Percentiles rank a stretch among this genome's conserved stretches.
Conservation (phyloP, 2,329 filamentous ascomycete species). For the Arthrobotrys sinensis region DNA sequence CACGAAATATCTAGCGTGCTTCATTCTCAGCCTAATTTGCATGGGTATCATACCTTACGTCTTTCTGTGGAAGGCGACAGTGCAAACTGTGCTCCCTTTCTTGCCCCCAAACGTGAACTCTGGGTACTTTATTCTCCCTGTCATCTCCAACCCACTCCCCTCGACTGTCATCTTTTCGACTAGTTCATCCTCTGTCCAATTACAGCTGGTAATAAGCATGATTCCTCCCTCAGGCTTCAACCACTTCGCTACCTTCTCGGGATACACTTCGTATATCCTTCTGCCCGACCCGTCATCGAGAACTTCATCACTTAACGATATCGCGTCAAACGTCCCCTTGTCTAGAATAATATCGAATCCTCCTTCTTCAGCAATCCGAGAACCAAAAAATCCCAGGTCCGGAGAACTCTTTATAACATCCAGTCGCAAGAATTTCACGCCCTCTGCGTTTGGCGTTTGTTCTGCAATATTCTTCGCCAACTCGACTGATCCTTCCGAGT, state of each 20-base stretch:
- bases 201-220: constrained; percentile 93
- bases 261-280: constrained; percentile 82
- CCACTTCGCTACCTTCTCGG: constrained; percentile 77
- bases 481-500: constrained; percentile 80
- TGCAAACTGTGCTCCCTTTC: constrained; percentile 90
- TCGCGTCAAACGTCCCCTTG: constrained; percentile 97
- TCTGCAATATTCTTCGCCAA: constrained; percentile 78
- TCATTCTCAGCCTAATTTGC: neutral
- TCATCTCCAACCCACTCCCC: constrained; percentile 69
- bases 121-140: constrained; percentile 82
- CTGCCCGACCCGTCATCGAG: constrained; percentile 70
- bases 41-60: constrained; percentile 41
- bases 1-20: constrained; percentile 6
- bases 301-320: constrained; percentile 79
- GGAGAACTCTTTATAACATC: constrained; percentile 70
- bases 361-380: constrained; percentile 63
- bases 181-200: constrained; percentile 95
- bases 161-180: constrained; percentile 79
- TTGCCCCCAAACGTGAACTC: constrained; percentile 90
- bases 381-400: constrained; percentile 51
- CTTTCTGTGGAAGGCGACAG: constrained; percentile 80
- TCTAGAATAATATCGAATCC: constrained; percentile 95
- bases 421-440: constrained; percentile 71
- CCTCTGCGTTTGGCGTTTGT: constrained; percentile 65
- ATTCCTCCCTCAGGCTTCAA: constrained; percentile 78